phyloP scores from a whole-genome alignment of 805 yeast species.

The Myxozyma vanderwaltii region DNA sequence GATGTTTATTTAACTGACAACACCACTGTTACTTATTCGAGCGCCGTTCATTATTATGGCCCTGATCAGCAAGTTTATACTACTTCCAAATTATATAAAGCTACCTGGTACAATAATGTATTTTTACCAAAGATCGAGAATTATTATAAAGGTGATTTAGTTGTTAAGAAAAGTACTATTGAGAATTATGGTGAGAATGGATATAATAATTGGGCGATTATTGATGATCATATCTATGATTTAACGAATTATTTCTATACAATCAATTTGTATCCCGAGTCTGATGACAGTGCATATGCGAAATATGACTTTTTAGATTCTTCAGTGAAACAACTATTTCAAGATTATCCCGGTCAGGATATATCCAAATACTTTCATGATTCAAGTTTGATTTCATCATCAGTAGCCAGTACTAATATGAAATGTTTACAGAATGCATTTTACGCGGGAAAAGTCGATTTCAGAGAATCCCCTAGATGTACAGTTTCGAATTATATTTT shows the following conservation, averaged over 20 bases:
- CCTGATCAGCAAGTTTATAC: constrained; percentile 36
- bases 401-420: constrained; percentile 37
- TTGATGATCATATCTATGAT: constrained; percentile 45
- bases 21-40: constrained; percentile 38
- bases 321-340: constrained; percentile 40
- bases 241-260: constrained; percentile 45
- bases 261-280: constrained; percentile 36
- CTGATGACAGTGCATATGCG: constrained; percentile 33
- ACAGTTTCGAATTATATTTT: constrained; percentile 47
- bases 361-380: constrained; percentile 40
- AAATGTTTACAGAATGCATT: constrained; percentile 45
- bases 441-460: constrained; percentile 44
- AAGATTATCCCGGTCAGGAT: constrained; percentile 43
- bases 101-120: constrained; percentile 44
- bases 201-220: constrained; percentile 40
- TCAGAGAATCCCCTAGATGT: constrained; percentile 46
- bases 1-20: constrained; percentile 40
- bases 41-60: constrained; percentile 44
- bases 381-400: constrained; percentile 35
- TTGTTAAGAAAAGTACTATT: constrained; percentile 40
- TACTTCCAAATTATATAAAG: constrained; percentile 42
- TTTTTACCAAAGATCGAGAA: constrained; percentile 43
- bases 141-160: constrained; percentile 45
- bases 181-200: constrained; percentile 35
- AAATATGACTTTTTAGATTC: constrained; percentile 44